Evolutionary conservation across 2,329 filamentous ascomycete species (phyloP).

Genomic region (Trichoderma asperellum): DNA sequence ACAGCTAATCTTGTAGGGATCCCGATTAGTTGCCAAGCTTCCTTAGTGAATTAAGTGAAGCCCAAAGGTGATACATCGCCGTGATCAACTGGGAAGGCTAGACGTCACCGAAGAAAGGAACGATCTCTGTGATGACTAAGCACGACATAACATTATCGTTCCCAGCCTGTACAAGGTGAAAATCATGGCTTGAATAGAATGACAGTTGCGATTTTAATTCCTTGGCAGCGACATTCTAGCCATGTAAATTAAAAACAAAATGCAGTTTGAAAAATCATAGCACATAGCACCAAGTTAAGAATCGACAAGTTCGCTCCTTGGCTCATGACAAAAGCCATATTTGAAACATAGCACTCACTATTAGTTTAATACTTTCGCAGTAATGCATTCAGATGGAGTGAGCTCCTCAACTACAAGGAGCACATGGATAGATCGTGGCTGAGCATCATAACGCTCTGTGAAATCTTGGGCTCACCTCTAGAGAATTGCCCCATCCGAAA

Average conservation of each 20-base stretch:
- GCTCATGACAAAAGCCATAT: not conserved
- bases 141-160: not conserved
- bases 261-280: not conserved
- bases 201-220: not conserved
- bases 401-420: not conserved
- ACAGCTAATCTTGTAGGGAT: no score
- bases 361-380: not conserved
- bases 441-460: not conserved
- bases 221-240: no score
- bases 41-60: not conserved
- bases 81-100: not conserved
- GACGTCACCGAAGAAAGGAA: conserved; percentile 13
- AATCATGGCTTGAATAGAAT: not conserved
- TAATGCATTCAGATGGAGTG: not conserved
- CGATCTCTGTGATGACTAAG: not conserved
- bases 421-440: not conserved
- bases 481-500: not conserved
- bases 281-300: no score
- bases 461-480: not conserved
- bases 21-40: no score
- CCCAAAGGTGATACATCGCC: not conserved
- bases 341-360: not conserved
- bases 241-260: no score
- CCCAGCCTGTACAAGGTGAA: not conserved
- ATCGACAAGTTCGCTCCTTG: not conserved